phyloP scores from a whole-genome alignment of 768 basidiomycete genomes.

The Rhizopogon roseolus region DNA sequence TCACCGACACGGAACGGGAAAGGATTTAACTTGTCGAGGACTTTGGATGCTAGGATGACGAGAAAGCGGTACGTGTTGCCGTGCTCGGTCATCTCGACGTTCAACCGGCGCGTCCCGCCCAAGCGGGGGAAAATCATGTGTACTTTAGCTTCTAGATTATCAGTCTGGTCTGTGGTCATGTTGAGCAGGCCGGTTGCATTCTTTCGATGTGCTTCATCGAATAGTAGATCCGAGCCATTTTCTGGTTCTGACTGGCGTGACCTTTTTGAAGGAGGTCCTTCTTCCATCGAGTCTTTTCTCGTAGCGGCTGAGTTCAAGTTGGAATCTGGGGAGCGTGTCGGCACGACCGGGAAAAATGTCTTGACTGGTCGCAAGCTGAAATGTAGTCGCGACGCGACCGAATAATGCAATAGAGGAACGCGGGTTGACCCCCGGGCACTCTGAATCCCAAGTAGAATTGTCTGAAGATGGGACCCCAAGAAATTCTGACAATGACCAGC shows the following conservation, averaged over 20 bases:
- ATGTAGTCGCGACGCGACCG: not conserved
- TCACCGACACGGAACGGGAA: slow-evolving; percentile 39
- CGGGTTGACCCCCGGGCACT: slow-evolving; percentile 8
- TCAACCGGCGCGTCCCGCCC: slow-evolving; percentile 23
- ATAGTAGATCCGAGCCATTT: slow-evolving; percentile 5
- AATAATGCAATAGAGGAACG: not conserved
- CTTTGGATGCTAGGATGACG: slow-evolving; percentile 31
- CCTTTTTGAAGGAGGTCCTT: not conserved
- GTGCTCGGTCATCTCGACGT: slow-evolving; percentile 19
- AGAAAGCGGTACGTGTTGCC: slow-evolving; percentile 28
- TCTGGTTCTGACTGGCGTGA: not conserved
- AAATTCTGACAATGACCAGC: slow-evolving; percentile 3
- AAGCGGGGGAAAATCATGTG: slow-evolving; percentile 42
- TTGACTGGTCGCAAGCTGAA: not conserved
- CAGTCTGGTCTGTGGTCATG: slow-evolving; percentile 24
- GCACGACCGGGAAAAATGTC: not conserved
- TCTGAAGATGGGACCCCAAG: slow-evolving; percentile 4
- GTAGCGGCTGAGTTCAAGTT: not conserved
- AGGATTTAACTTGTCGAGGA: slow-evolving; percentile 25
- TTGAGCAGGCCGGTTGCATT: slow-evolving; percentile 28
- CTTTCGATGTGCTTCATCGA: slow-evolving; percentile 23
- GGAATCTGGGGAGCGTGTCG: not conserved
- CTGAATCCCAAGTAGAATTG: not conserved
- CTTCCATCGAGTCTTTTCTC: slow-evolving; percentile 2
- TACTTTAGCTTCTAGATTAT: slow-evolving; percentile 37